Evolutionary conservation across 1,284 basidiomycete genomes (phyloP), one percentile per base, ranked within the genome.

Genomic region (Salmacisia buchloeana): DNA sequence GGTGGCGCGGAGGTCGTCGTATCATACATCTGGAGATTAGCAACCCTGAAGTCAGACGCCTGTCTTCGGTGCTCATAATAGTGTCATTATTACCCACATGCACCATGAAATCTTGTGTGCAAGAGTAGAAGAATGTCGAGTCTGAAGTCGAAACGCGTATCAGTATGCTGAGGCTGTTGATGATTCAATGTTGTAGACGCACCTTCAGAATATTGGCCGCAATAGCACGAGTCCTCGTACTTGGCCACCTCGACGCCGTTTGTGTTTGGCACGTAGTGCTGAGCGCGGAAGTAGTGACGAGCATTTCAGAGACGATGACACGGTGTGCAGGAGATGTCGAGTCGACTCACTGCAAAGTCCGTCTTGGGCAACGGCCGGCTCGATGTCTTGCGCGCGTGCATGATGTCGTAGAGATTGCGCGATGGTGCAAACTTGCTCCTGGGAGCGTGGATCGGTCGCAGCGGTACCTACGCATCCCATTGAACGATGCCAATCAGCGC

Each of bases 211-310:
- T 89, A 97, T 79, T 97, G 94, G 0, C 92, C 96, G 12, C 89
- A 91, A 77, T 98, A 98, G 35, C 93, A 88, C 63, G 92, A 91
- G 13, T 87, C 83, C 2, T 85, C 84, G 73, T 93, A 93, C 38
- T 84, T 83, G 1, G 92, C 91, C 0, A 97, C 93, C 12, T 91
- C 86, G 1, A 90, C 90, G 2, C 94, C 94, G 68, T 86, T 85
- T 2, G 89, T 86, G 75, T 96, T 97, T 0, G 94, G 94, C 10
- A 96, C 82, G 25, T 90, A 82, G 13, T 58, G 46, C 25, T 39
- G 7, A 18, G n/a, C n/a, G n/a, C n/a, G n/a, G n/a, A n/a, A n/a
- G n/a, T n/a, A n/a, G n/a, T n/a, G n/a, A n/a, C n/a, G n/a, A n/a
- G n/a, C n/a, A n/a, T n/a, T n/a, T n/a, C n/a, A n/a, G n/a, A n/a